These are phyloP conservation scores for Pelargonium citronellum DNA, from an alignment of 441 rosid species.

Conservation along the genomic window DNA sequence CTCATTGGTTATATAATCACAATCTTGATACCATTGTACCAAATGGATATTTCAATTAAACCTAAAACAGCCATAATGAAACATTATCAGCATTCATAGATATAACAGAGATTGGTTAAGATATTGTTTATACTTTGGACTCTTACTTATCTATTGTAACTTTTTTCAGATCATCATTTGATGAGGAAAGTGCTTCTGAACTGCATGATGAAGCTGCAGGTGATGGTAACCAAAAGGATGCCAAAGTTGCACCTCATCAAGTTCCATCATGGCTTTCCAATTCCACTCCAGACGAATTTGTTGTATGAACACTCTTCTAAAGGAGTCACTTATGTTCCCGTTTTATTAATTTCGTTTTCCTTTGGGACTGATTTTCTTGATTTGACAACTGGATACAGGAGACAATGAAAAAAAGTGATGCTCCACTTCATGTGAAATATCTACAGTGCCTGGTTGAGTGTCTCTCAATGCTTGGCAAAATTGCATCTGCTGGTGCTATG, in stretches of 20 bases:
- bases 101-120: slow-evolving; percentile 12
- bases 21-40: not conserved
- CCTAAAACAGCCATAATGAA: not conserved
- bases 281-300: slow-evolving; percentile 90
- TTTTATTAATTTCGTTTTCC: slow-evolving; percentile 18
- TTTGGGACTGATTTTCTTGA: slow-evolving; percentile 24
- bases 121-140: not conserved
- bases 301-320: slow-evolving; percentile 43
- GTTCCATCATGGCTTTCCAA: slow-evolving; percentile 81
- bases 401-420: slow-evolving; percentile 77
- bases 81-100: not conserved
- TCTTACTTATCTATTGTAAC: slow-evolving; percentile 9
- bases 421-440: slow-evolving; percentile 86
- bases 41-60: not conserved
- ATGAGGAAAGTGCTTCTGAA: slow-evolving; percentile 64
- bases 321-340: slow-evolving; percentile 18
- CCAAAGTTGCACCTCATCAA: slow-evolving; percentile 44
- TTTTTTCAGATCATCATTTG: slow-evolving; percentile 66
- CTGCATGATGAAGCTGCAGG: slow-evolving; percentile 46
- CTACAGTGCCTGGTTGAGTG: slow-evolving; percentile 96
- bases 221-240: slow-evolving; percentile 43
- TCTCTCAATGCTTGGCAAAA: slow-evolving; percentile 90
- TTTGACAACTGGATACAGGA: slow-evolving; percentile 48
- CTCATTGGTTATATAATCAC: not conserved
- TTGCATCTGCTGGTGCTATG: slow-evolving; percentile 95